phyloP scores from a whole-genome alignment of 1,284 basidiomycete species.

The Rhodofomes roseus region DNA sequence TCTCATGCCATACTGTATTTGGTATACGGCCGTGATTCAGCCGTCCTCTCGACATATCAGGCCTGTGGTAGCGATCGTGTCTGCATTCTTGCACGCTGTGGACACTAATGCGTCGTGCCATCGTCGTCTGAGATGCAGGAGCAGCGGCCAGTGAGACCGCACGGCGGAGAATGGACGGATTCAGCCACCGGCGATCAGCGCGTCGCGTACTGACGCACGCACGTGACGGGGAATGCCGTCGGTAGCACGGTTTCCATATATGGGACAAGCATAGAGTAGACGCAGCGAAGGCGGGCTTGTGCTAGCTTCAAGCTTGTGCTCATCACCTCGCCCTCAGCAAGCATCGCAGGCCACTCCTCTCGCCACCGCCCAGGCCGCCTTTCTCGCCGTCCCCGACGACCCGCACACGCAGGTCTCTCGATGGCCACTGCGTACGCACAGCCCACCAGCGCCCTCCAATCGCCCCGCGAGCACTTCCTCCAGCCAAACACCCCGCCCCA shows the following conservation, averaged over 20 bases:
- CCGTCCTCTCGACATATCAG: background rate
- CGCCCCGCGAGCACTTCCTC: constrained; percentile 19
- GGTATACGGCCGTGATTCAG: background rate
- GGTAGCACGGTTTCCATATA: background rate
- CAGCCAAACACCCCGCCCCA: constrained; percentile 26
- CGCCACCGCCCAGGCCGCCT: background rate
- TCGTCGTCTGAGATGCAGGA: background rate
- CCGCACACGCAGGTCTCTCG: background rate
- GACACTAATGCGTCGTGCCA: background rate
- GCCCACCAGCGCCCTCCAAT: constrained; percentile 15
- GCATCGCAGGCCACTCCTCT: background rate
- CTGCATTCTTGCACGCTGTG: too few relatives aligned
- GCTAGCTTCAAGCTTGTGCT: too few relatives aligned
- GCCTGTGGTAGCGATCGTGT: too few relatives aligned
- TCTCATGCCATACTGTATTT: background rate
- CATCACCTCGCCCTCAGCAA: constrained; percentile 1
- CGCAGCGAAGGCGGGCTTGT: background rate
- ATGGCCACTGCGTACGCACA: constrained; percentile 23
- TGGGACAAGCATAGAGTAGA: background rate
- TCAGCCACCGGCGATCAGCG: constrained; percentile 1
- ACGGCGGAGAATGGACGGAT: background rate
- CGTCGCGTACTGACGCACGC: background rate
- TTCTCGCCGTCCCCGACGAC: background rate
- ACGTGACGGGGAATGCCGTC: background rate
- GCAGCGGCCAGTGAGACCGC: background rate